These are phyloP conservation scores for Microdochium trichocladiopsis DNA, from an alignment of 2,329 filamentous ascomycete genomes.

Conservation along the genomic window DNA sequence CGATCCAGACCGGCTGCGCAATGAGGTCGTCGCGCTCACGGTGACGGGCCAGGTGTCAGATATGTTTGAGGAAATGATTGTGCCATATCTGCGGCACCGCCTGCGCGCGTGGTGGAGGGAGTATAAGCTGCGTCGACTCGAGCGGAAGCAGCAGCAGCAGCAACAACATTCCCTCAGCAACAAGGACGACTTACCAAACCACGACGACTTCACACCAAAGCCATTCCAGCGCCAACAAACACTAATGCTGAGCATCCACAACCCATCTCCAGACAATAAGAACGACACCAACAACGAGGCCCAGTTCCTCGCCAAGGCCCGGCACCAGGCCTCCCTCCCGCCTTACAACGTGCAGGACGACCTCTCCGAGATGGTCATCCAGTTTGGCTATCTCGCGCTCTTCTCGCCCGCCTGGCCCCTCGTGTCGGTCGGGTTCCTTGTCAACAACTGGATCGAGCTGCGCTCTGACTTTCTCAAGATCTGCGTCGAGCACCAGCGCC, in stretches of 20 bases:
- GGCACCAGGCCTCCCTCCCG: conserved; percentile 60
- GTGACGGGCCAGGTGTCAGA: conserved; percentile 66
- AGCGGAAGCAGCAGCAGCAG: background rate
- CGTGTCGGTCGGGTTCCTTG: conserved; percentile 62
- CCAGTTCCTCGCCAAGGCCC: conserved; percentile 55
- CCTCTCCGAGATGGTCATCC: conserved; percentile 65
- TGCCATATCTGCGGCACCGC: conserved; percentile 61
- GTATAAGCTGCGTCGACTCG: conserved; percentile 25
- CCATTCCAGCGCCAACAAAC: too few species aligned
- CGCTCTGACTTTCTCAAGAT: conserved; percentile 74
- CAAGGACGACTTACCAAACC: too few species aligned
- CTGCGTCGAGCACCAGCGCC: conserved; percentile 65
- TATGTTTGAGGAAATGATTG: conserved; percentile 63
- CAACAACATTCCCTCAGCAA: background rate
- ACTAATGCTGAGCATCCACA: too few species aligned
- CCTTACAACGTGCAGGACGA: conserved; percentile 68
- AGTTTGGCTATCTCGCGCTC: conserved; percentile 67
- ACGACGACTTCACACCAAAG: too few species aligned
- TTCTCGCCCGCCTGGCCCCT: conserved; percentile 74
- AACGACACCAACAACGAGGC: too few species aligned
- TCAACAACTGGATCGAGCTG: conserved; percentile 74
- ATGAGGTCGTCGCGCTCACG: conserved; percentile 70
- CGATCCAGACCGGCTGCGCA: conserved; percentile 57
- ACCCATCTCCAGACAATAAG: too few species aligned
- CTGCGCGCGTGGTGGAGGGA: conserved; percentile 36